Evolutionary conservation across 192 early-diverging fungal genomes (phyloP).

Genomic region (Coemansia reversa): DNA sequence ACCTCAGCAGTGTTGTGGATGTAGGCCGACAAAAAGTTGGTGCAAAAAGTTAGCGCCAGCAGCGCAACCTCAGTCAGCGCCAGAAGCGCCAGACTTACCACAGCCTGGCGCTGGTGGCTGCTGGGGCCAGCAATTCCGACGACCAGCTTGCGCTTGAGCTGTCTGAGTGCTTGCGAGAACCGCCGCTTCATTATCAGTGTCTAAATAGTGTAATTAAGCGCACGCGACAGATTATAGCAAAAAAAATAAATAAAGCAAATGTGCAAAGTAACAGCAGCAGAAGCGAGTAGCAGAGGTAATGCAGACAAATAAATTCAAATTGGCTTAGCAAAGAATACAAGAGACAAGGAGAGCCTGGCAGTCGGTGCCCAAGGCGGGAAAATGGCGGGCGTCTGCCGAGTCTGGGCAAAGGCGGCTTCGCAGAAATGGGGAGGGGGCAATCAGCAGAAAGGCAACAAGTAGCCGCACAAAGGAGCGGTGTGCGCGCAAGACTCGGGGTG

Average conservation of each 20-base stretch:
- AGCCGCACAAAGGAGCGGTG: background rate
- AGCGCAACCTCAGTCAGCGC: constrained; percentile 51
- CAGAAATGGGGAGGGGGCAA: background rate
- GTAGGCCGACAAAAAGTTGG: constrained; percentile 55
- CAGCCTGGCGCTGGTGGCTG: constrained; percentile 50
- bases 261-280: constrained; percentile 5
- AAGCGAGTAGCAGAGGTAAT: constrained; percentile 4
- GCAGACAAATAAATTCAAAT: constrained; percentile 14
- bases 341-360: background rate
- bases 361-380: background rate
- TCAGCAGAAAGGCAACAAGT: background rate
- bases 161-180: constrained; percentile 38
- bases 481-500: background rate
- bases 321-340: constrained; percentile 1
- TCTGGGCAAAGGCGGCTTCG: constrained; percentile 19
- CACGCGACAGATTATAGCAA: background rate
- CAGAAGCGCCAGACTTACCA: constrained; percentile 45
- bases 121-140: constrained; percentile 46
- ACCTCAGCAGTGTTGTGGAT: constrained; percentile 53
- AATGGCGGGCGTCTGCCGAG: constrained; percentile 8
- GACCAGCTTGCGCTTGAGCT: constrained; percentile 49
- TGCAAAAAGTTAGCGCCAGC: constrained; percentile 53
- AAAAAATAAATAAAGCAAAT: constrained; percentile 9
- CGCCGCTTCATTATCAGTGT: constrained; percentile 42
- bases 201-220: background rate